Base-by-base conservation (phyloP, 257 asterid species). In the Nicotiana obtusifolia region DNA sequence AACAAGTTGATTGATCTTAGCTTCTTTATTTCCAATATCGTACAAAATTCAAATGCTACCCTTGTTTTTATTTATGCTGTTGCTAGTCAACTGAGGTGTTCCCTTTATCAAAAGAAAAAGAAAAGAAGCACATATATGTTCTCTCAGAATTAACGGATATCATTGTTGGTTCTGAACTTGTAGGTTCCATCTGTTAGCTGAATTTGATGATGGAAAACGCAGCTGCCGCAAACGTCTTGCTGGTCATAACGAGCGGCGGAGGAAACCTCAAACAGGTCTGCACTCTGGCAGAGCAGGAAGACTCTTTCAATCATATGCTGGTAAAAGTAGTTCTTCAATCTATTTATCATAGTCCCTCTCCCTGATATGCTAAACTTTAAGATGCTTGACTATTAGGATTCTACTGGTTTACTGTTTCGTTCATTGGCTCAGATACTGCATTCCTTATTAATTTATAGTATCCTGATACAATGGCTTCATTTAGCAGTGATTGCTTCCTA, bases 171-270 rank as follows among this genome's bases (percentile, higher is more conserved):
- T 20, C 44, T 79, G 49, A 20, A n/a, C 52, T 31, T 24, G 4
- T 78, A 88, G 91, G 76, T 88, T 88, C 79, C 91, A 86, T 83
- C 68, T 87, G 28, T 76, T 88, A 83, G 82, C 86, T 69, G 91
- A 87, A 73, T 88, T 88, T 82, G 91, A 88, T 82, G 88, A 88
- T 82, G 90, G 90, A 14, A 88, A 88, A 67, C 87, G 90, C 59
- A 88, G 90, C 73, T 88, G 91, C 69, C 89, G 91, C 64, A 88
- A 85, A 71, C 89, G 91, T 76, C 84, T 88, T 4, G 90, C 91
- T 11, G 90, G 90, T 69, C 90, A 88, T 82, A 88, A 88, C 69
- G 89, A 88, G 64, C 88, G 91, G 5, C 67, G 91, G 37, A 88
- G 91, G 61, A 88, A 86, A 44, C 89, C 89, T 24, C 89, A 73